Evolutionary conservation across 2,329 filamentous ascomycete species (phyloP).

Genomic region (Pleomassaria siparia): DNA sequence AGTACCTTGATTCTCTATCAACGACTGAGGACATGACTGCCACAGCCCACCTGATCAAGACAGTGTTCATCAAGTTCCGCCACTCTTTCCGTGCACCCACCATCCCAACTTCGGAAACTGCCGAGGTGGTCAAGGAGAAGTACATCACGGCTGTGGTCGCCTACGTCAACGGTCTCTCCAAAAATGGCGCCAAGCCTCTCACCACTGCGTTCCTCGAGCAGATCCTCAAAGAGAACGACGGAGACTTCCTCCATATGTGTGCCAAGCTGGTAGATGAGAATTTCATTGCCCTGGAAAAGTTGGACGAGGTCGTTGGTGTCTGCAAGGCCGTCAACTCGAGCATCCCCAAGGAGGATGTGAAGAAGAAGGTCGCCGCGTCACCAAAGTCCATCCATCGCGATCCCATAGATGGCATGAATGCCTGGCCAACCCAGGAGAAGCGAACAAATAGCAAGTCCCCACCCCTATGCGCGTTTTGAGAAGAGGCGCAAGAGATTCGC

Average conservation of each 20-base stretch:
- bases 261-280: conserved; percentile 20
- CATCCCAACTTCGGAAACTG: conserved; percentile 4
- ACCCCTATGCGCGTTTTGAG: background rate
- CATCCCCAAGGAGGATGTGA: conserved; percentile 16
- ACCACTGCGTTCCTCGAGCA: conserved; percentile 15
- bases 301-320: conserved; percentile 25
- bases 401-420: conserved; percentile 11
- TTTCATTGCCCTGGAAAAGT: conserved; percentile 19
- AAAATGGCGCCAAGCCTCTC: conserved; percentile 8
- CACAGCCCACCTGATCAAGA: conserved; percentile 14
- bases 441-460: conserved; percentile 28
- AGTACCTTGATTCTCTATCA: conserved; percentile 19
- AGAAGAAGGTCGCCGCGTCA: background rate
- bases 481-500: too few species aligned
- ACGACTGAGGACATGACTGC: background rate
- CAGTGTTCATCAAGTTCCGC: conserved; percentile 20
- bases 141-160: conserved; percentile 22
- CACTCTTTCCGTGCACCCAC: background rate
- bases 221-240: conserved; percentile 17
- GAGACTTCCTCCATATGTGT: conserved; percentile 27
- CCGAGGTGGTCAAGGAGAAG: conserved; percentile 5
- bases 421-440: conserved; percentile 34
- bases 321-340: conserved; percentile 21
- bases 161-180: conserved; percentile 22
- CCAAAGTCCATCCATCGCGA: background rate